phyloP scores from a whole-genome alignment of 1,284 basidiomycete species.

The Ceratobasidium sp. region DNA sequence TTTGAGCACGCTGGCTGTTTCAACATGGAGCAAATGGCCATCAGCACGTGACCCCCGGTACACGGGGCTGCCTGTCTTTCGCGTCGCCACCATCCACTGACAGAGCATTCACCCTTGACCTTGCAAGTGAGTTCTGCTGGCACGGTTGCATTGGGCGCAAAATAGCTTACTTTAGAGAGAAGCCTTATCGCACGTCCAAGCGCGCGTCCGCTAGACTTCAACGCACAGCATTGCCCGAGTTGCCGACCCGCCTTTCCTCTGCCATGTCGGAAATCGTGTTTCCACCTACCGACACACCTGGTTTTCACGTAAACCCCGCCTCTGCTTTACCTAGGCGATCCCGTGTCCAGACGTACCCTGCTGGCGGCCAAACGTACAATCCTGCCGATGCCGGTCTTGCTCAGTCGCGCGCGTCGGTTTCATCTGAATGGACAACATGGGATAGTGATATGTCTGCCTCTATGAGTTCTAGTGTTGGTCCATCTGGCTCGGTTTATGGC shows the following conservation, averaged over 20 bases:
- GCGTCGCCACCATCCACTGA: no score
- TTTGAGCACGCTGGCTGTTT: no score
- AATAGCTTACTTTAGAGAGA: not conserved
- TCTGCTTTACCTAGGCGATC: constrained; percentile 14
- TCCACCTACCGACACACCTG: constrained; percentile 22
- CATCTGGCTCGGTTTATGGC: constrained; percentile 20
- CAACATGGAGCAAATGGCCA: no score
- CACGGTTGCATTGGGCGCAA: not conserved
- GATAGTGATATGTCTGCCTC: constrained; percentile 31
- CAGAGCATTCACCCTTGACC: no score
- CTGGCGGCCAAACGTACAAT: not conserved
- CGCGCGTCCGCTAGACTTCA: not conserved
- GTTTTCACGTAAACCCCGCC: constrained; percentile 33
- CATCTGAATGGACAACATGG: constrained; percentile 30
- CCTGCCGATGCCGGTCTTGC: constrained; percentile 7
- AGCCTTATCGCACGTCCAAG: not conserved
- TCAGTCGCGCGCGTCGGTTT: constrained; percentile 34
- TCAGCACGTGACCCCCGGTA: no score
- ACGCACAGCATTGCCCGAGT: not conserved
- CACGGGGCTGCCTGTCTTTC: no score
- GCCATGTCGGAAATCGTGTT: constrained; percentile 24
- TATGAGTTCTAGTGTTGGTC: constrained; percentile 27
- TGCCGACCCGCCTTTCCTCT: not conserved
- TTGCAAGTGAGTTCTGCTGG: not conserved
- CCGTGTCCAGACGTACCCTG: constrained; percentile 23